These are phyloP conservation scores for Neopestalotiopsis sp. DNA, from an alignment of 2,329 filamentous ascomycete species.

Conservation along the genomic window DNA sequence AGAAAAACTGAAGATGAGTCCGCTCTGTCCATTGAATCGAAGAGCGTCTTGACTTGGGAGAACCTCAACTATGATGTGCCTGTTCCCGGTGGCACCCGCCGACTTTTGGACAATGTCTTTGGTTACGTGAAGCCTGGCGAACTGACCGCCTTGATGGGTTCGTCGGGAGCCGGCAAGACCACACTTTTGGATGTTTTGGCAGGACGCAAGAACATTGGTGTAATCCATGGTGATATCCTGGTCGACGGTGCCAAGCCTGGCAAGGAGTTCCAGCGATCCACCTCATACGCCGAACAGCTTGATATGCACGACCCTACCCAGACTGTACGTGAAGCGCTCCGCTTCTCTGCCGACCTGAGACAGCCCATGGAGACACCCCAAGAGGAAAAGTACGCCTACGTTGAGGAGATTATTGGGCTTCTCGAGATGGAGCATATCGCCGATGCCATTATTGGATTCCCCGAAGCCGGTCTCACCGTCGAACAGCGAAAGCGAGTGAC, in stretches of 20 bases:
- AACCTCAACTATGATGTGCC: slow-evolving; percentile 79
- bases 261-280: slow-evolving; percentile 66
- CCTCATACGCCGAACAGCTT: slow-evolving; percentile 67
- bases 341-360: slow-evolving; percentile 67
- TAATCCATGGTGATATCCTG: slow-evolving; percentile 61
- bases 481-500: slow-evolving; percentile 79
- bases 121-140: slow-evolving; percentile 80
- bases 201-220: slow-evolving; percentile 65
- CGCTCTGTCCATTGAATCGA: slow-evolving; percentile 63
- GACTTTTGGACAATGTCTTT: slow-evolving; percentile 60
- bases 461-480: slow-evolving; percentile 73
- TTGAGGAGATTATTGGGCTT: slow-evolving; percentile 65
- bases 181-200: slow-evolving; percentile 81
- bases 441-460: slow-evolving; percentile 62
- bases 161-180: slow-evolving; percentile 86
- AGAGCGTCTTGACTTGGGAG: slow-evolving; percentile 83
- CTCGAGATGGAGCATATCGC: slow-evolving; percentile 65
- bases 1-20: slow-evolving; percentile 50
- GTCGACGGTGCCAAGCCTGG: slow-evolving; percentile 63
- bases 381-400: slow-evolving; percentile 63
- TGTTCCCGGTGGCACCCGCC: slow-evolving; percentile 59
- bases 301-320: slow-evolving; percentile 67
- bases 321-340: slow-evolving; percentile 67
- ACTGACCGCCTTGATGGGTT: slow-evolving; percentile 81
- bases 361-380: slow-evolving; percentile 60